Evolutionary conservation across 2,329 filamentous ascomycete species (phyloP), one percentile per base, ranked within the genome.

Genomic region (Calonectria pauciramosa): DNA sequence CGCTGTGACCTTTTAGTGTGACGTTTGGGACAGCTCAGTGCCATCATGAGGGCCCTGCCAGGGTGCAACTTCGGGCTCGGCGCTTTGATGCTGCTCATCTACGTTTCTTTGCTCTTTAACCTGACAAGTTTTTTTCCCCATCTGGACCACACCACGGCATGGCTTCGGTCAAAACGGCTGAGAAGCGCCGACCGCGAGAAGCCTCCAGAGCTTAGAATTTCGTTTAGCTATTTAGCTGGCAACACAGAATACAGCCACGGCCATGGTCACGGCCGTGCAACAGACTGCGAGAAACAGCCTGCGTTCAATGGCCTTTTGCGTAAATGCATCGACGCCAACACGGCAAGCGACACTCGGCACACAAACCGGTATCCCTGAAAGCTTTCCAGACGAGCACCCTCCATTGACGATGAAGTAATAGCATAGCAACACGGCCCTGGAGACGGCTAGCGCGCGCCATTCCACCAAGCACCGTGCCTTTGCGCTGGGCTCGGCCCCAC

Each of bases 1-100:
- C 38, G 56, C 56, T 63, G 56, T 63, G 56, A 63, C 56, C n/a
- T 63, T 63, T 38, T 63, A 63, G 56, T 38, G 36, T 23, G 34
- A 63, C 56, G 56, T 63, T 44, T 63, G 34, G 56, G 56, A 41
- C 34, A 38, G 26, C 23, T 23, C 18, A 23, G 56, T 18, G 36
- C 56, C 56, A 63, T 38, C 34, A 41, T 63, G 56, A 23, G 56
- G 56, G 26, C 34, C 56, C 26, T 63, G 23, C 36, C 23, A 63
- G 36, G 56, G 56, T 36, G n/a, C 56, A 63, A 41, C 56, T 26
- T 63, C 36, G 56, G 56, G 34, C 56, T 14, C 7, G 36, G 14
- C 56, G 34, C 34, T 36, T 18, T 28, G 56, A 28, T 26, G 23
- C 34, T 20, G n/a, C 16, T 38, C 6, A 11, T 63, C 13, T 23